A percentile compares a stretch with the other conserved stretches of the same genome.
Conservation (phyloP, 2,329 filamentous ascomycete species). For the Arachnopeziza araneosa region DNA sequence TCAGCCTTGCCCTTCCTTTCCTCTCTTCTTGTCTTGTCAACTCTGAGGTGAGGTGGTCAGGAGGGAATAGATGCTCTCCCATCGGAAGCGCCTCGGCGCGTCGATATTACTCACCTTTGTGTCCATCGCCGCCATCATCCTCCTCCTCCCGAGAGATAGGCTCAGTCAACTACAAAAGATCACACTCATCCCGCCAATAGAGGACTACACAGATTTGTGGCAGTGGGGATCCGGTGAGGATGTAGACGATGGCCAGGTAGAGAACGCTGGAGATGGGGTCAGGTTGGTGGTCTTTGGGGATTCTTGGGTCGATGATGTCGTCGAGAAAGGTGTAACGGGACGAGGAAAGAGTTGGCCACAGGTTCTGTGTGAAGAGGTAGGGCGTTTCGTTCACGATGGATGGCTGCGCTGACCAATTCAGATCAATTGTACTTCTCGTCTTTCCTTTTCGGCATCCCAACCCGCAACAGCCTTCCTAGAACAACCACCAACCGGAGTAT, state of each 20-base stretch:
- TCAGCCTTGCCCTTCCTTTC: not conserved
- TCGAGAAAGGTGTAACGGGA: constrained; percentile 10
- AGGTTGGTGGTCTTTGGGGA: constrained; percentile 30
- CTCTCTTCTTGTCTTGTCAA: not conserved
- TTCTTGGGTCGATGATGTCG: constrained; percentile 26
- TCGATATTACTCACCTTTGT: constrained; percentile 18
- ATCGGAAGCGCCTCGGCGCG: constrained; percentile 19
- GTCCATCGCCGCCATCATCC: constrained; percentile 18
- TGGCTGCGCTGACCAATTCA: constrained; percentile 8
- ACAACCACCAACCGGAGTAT: constrained; percentile 20
- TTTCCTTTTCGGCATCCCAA: constrained; percentile 26
- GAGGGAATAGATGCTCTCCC: not conserved
- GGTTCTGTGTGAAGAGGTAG: constrained; percentile 28
- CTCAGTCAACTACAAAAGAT: constrained; percentile 21
- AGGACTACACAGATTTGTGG: constrained; percentile 17
- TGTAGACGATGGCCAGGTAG: constrained; percentile 2
- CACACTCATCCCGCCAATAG: constrained; percentile 13
- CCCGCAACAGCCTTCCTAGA: constrained; percentile 15
- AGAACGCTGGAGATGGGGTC: constrained; percentile 10
- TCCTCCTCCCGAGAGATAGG: constrained; percentile 15
- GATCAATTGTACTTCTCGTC: constrained; percentile 27
- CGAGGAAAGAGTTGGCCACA: constrained; percentile 26
- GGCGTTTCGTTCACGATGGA: not conserved
- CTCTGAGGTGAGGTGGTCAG: not conserved
- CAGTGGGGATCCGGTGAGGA: constrained; percentile 14